These are phyloP conservation scores for Neurospora crassa DNA, from an alignment of 2,329 filamentous ascomycete genomes.

Conservation along the genomic window DNA sequence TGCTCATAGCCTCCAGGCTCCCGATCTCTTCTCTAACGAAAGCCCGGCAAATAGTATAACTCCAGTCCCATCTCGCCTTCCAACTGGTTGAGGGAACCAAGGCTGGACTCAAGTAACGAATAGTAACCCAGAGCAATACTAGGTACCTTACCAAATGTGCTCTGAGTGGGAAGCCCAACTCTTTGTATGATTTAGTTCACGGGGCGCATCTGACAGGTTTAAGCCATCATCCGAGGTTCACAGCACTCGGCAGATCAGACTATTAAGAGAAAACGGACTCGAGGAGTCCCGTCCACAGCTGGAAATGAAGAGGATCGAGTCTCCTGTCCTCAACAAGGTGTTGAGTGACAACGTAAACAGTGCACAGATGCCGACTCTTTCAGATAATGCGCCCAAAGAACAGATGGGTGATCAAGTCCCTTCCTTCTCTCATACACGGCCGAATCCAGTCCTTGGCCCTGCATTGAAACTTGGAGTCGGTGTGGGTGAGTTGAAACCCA, in stretches of 20 bases:
- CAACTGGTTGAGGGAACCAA: not conserved
- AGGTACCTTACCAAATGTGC: not conserved
- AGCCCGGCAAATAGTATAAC: too few species aligned
- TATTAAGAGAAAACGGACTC: not conserved
- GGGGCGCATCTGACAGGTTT: not conserved
- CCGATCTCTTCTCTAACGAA: not conserved
- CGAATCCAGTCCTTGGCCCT: constrained; percentile 35
- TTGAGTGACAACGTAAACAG: not conserved
- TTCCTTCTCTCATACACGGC: constrained; percentile 13
- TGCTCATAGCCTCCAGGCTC: not conserved
- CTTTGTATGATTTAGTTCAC: not conserved
- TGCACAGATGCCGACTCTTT: not conserved
- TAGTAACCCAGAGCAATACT: not conserved
- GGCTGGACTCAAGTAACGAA: not conserved
- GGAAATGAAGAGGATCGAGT: not conserved
- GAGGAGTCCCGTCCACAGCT: not conserved
- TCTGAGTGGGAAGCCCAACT: not conserved
- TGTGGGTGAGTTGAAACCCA: constrained; percentile 36
- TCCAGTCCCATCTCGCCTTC: not conserved
- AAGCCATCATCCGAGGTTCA: not conserved
- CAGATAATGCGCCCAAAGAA: not conserved
- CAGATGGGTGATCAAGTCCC: not conserved
- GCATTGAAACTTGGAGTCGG: constrained; percentile 51
- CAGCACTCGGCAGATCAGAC: not conserved
- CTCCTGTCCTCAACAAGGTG: not conserved